Evolutionary conservation across 1,139 yeast species (phyloP), one percentile per base, ranked within the genome.

Genomic region (Hyphopichia pseudoburtonii): DNA sequence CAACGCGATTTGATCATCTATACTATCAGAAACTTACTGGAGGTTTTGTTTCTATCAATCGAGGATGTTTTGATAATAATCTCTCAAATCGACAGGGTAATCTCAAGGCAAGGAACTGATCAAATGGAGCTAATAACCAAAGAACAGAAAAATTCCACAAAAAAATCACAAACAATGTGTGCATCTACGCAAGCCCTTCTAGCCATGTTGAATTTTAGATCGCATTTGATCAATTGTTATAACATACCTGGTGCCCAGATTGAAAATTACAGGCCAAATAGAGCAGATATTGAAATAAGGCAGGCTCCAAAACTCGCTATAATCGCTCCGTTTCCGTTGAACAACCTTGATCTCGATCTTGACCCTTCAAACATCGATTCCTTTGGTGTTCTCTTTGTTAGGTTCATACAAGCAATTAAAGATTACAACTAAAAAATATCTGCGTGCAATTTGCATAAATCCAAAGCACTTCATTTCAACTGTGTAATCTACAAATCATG

Each of bases 11-110:
- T 61, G 30, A 48, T 69, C 1, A 51, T 62, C 1, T 78, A 64
- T 39, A 31, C 55, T 21, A 49, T 66, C 2, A 42, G 57, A 2
- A 75, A 78, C 41, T 41, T 82, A 4, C 60, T 72, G 4, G 49
- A 50, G 1, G 46, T 76, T 3, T 58, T 53, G 1, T 69, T 76
- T 32, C 41, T 46, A 2, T 59, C 67, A 0, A 46, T 66, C 36
- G 80, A 76, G 43, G 82, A 78, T 39, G 48, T 60, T 1, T 45
- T 51, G 15, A 39, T 52, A 2, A 30, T 62, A 1, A 37, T 54
- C 5, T 33, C 40, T 24, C 37, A 44, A 2, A 37, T 57, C 17
- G 50, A 54, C 26, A 48, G 40, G 22, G 40, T 44, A 2, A 36
- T 61, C 5, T 44, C 47, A 37, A 51, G 62, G 3, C 65, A 63